Conservation (phyloP, 345 rosid species). For the Corymbia maculata region DNA sequence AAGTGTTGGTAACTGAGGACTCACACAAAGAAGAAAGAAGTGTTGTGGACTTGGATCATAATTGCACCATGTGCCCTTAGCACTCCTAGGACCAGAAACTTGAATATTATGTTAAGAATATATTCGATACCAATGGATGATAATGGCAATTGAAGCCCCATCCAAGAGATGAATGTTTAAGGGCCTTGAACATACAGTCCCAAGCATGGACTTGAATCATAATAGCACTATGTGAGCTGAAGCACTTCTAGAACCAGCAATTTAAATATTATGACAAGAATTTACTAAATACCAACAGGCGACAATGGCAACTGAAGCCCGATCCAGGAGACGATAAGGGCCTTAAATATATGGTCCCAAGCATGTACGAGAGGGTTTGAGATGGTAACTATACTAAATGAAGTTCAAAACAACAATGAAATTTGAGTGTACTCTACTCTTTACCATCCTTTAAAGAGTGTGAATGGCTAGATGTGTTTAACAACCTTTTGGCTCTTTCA, state of each 20-base stretch:
- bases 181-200: background rate
- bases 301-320: background rate
- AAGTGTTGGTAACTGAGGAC: background rate
- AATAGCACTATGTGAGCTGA: background rate
- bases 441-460: background rate
- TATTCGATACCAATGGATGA: background rate
- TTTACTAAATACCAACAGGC: background rate
- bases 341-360: background rate
- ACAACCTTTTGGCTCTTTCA: background rate
- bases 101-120: background rate
- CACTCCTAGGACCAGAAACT: background rate
- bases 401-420: background rate
- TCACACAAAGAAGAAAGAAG: background rate
- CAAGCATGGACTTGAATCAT: background rate
- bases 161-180: background rate
- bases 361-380: background rate
- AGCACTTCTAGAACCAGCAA: background rate
- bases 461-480: background rate
- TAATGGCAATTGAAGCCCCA: background rate
- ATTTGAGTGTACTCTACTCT: background rate
- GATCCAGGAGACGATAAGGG: background rate
- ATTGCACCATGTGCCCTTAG: background rate
- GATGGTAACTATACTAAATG: background rate
- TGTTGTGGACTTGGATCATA: background rate
- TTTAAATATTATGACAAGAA: background rate